A percentile compares a stretch with the other conserved stretches of the same genome.
phyloP scores from a whole-genome alignment of 1,284 basidiomycete genomes.

The Tilletia caries region DNA sequence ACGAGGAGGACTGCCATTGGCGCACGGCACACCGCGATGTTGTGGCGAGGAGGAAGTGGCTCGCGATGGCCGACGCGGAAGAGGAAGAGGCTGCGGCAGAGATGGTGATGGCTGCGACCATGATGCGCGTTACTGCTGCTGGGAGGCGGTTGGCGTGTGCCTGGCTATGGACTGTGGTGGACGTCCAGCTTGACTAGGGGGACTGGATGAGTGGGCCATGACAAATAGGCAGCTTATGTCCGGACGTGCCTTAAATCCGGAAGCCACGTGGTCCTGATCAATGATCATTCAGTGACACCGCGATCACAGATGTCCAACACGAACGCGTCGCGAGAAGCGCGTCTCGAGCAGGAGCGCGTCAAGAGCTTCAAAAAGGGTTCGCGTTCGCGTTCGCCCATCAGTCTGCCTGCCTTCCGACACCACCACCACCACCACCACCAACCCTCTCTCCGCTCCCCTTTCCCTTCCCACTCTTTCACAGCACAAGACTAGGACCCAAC shows the following conservation, averaged over 20 bases:
- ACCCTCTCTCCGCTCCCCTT: too few relatives aligned
- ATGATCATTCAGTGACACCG: too few relatives aligned
- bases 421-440: too few relatives aligned
- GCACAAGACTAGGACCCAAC: too few relatives aligned
- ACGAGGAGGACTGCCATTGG: too few relatives aligned
- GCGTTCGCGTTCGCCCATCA: too few relatives aligned
- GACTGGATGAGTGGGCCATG: neutral
- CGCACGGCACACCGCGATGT: neutral
- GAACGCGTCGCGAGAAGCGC: too few relatives aligned
- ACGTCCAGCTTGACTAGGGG: neutral
- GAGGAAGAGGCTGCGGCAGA: neutral
- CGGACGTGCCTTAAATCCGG: slow-evolving; percentile 3
- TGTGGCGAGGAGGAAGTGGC: neutral
- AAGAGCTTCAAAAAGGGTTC: too few relatives aligned
- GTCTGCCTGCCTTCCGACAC: too few relatives aligned
- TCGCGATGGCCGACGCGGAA: neutral
- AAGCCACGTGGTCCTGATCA: neutral
- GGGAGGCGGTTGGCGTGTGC: neutral
- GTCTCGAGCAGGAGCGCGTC: too few relatives aligned
- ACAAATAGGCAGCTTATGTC: neutral
- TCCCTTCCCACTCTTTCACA: too few relatives aligned
- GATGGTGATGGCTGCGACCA: neutral
- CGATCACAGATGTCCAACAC: too few relatives aligned
- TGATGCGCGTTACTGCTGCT: neutral
- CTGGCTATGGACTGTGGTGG: neutral